Evolutionary conservation across 352 stramenopile species (phyloP).

Genomic region (Globisporangium camurandrum): DNA sequence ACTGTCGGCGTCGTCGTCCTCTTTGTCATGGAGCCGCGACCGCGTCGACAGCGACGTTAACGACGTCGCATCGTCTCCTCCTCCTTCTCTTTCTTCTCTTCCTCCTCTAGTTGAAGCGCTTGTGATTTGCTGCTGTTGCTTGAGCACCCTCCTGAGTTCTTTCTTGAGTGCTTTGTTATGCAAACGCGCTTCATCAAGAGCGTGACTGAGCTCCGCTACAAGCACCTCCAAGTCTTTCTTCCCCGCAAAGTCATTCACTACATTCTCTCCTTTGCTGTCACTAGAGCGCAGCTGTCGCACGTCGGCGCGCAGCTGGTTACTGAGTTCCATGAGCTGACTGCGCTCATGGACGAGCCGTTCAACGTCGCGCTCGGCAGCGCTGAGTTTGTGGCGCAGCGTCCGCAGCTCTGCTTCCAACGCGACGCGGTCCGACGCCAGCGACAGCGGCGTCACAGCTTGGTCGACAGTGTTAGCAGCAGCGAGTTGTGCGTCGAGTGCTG

Average conservation of each 20-base stretch:
- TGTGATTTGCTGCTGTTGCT: conserved; percentile 52
- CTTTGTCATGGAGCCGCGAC: no score
- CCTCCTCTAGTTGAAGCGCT: conserved; percentile 11
- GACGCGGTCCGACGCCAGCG: conserved; percentile 9
- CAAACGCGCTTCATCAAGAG: conserved; percentile 54
- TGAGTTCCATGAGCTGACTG: conserved; percentile 73
- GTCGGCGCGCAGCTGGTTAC: conserved; percentile 65
- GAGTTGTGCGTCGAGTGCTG: conserved; percentile 32
- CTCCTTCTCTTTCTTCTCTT: no score
- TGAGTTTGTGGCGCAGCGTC: conserved; percentile 37
- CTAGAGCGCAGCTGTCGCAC: conserved; percentile 23
- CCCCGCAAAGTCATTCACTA: conserved; percentile 35
- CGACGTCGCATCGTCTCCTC: no score
- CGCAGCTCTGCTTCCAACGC: conserved; percentile 21
- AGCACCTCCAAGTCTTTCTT: conserved; percentile 73
- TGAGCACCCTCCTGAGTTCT: conserved; percentile 63
- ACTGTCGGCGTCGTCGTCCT: background rate
- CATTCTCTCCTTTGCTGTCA: background rate
- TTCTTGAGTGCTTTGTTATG: conserved; percentile 84
- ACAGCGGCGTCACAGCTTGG: background rate
- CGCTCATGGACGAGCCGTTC: conserved; percentile 56
- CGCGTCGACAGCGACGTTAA: no score
- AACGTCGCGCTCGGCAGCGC: conserved; percentile 42
- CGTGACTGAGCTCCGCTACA: conserved; percentile 56
- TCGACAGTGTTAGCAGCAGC: conserved; percentile 8